Conservation (phyloP, 2,329 filamentous ascomycete genomes). For the Calonectria pseudoturangicola region DNA sequence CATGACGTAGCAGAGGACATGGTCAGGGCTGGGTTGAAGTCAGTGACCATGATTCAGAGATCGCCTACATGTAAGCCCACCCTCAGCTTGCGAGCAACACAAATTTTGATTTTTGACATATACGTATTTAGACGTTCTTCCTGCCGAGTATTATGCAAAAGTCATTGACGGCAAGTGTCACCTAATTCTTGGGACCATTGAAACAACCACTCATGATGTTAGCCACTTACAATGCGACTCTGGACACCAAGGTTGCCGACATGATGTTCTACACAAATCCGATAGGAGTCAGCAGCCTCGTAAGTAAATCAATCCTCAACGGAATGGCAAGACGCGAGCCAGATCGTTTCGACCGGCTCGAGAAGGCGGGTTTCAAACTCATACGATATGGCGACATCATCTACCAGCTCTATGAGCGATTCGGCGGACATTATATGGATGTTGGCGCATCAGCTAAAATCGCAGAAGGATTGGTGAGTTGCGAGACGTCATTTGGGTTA, state of each 20-base stretch:
- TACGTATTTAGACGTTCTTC: background rate
- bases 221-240: background rate
- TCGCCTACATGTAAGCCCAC: background rate
- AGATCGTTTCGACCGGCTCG: background rate
- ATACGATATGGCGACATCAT: background rate
- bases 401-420: slow-evolving; percentile 1
- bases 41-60: background rate
- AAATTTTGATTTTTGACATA: background rate
- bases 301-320: background rate
- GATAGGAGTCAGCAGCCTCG: background rate
- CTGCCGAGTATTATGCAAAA: background rate
- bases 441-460: background rate
- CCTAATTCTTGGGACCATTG: too few relatives aligned
- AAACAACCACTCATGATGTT: too few relatives aligned
- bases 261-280: background rate
- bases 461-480: background rate
- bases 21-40: background rate
- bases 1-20: background rate
- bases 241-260: background rate
- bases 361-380: background rate
- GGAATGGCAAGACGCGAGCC: background rate
- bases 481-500: background rate
- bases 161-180: too few relatives aligned
- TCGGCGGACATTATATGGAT: background rate
- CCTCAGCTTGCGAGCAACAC: too few relatives aligned